A percentile compares a stretch with the other conserved stretches of the same genome.
Evolutionary conservation across 2,329 filamentous ascomycete genomes (phyloP).

Genomic region (Monosporascus sp.): DNA sequence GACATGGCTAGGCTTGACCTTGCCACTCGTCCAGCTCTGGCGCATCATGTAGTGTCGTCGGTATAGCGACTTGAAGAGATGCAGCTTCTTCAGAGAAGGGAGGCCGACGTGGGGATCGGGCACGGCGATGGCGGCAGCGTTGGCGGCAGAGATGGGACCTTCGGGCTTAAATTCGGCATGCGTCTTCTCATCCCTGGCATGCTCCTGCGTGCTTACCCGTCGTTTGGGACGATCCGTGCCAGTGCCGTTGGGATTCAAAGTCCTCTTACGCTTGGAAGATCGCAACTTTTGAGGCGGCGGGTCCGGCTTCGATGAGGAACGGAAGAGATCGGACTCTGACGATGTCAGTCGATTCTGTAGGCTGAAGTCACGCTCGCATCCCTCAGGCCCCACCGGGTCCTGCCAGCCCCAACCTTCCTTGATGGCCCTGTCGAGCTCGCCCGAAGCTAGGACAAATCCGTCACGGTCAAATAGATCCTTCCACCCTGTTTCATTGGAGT

Average conservation of each 20-base stretch:
- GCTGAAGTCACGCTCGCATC: slow-evolving; percentile 77
- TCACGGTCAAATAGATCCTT: slow-evolving; percentile 85
- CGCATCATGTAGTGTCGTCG: slow-evolving; percentile 87
- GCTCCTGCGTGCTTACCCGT: slow-evolving; percentile 44
- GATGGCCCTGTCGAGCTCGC: slow-evolving; percentile 82
- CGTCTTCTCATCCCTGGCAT: slow-evolving; percentile 36
- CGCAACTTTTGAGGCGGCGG: slow-evolving; percentile 37
- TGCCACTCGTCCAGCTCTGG: slow-evolving; percentile 84
- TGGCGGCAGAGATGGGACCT: slow-evolving; percentile 81
- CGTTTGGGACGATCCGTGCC: slow-evolving; percentile 49
- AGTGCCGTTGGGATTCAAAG: slow-evolving; percentile 38
- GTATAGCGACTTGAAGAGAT: slow-evolving; percentile 95
- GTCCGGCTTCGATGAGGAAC: slow-evolving; percentile 37
- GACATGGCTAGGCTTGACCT: slow-evolving; percentile 80
- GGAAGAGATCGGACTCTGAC: slow-evolving; percentile 44
- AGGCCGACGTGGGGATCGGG: slow-evolving; percentile 78
- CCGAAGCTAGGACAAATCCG: slow-evolving; percentile 70
- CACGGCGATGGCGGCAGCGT: slow-evolving; percentile 74
- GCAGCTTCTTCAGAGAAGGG: slow-evolving; percentile 71
- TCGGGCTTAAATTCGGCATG: slow-evolving; percentile 55
- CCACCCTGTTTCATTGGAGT: slow-evolving; percentile 93
- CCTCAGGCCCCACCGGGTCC: slow-evolving; percentile 68
- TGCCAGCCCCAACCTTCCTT: slow-evolving; percentile 97
- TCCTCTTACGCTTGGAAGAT: slow-evolving; percentile 53
- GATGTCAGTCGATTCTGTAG: slow-evolving; percentile 46